Base-by-base conservation (phyloP, 805 yeast genomes). In the Starmerella powellii region DNA sequence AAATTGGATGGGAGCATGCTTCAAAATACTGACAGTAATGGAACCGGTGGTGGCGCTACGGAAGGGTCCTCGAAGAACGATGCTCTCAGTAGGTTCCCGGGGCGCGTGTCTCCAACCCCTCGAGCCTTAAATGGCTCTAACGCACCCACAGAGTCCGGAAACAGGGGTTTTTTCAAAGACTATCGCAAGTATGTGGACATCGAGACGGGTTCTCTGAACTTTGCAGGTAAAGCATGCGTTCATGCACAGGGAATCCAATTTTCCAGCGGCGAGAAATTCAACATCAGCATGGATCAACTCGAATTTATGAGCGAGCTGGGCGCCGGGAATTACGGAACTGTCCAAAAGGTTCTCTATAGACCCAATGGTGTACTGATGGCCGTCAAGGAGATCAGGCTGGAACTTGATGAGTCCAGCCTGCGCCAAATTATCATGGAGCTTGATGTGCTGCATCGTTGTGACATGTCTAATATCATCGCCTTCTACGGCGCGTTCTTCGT, bases 401-500 rank as follows among this genome's bases (percentile, higher is more conserved):
- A 88, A 59, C 69, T 91, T 46, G 97, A 91, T 57, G 96, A 88
- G 55, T 72, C 83, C n/a, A 86, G 86, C 58, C 83, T 91, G 60
- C 73, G 88, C 47, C 97, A 91, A 57, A 91, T 91, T 50, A 66
- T 91, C 54, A 91, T 91, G 97, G 98, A 91, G 61, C 67, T 91
- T 47, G 97, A 91, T 55, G 80, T 91, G 40, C 70, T 91, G 50
- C 97, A 91, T 63, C 82, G 80, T 55, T 91, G 97, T 64, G 74
- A 74, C 50, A 79, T 93, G 13, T 93, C 91, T 2, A 84, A 76
- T 59, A 87, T 91, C 58, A 95, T 91, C 31, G 96, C 88, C 55
- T 91, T 91, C 55, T 91, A 83, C 57, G 98, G 98, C 33, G 98
- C 98, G 1, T 88, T 88, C 57, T 91, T 88, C 58, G 85, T 85